These are phyloP conservation scores for Xylaria cubensis DNA, from an alignment of 495 filamentous ascomycete genomes.

Conservation along the genomic window DNA sequence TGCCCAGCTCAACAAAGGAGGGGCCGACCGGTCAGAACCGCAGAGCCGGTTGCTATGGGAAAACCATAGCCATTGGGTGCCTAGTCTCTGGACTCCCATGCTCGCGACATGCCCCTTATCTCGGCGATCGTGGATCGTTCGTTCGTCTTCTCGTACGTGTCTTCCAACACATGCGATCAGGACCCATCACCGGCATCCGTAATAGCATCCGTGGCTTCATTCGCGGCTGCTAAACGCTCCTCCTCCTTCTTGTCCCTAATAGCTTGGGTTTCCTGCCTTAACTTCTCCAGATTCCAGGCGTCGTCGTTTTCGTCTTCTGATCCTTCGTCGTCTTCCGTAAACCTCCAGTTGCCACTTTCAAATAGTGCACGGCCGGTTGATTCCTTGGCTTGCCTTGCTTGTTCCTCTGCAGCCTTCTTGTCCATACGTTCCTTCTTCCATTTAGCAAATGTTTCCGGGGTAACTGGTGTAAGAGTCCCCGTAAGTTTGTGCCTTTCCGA, in stretches of 20 bases:
- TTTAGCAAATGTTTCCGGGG: constrained; percentile 84
- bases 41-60: constrained; percentile 17
- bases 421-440: constrained; percentile 94
- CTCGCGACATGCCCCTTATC: constrained; percentile 38
- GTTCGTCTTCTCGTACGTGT: constrained; percentile 17
- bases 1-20: constrained; percentile 30
- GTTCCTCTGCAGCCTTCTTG: constrained; percentile 93
- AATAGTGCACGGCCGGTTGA: constrained; percentile 94
- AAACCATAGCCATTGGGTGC: constrained; percentile 9
- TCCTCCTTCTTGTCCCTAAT: constrained; percentile 68
- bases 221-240: constrained; percentile 53
- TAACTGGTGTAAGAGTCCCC: constrained; percentile 91
- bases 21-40: constrained; percentile 24
- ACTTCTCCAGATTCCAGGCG: constrained; percentile 78
- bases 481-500: constrained; percentile 92
- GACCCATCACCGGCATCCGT: constrained; percentile 32
- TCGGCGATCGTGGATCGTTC: constrained; percentile 19
- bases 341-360: constrained; percentile 92
- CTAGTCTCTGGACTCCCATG: constrained; percentile 22
- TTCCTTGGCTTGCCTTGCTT: constrained; percentile 88
- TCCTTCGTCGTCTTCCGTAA: constrained; percentile 64
- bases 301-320: constrained; percentile 65
- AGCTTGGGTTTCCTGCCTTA: constrained; percentile 73
- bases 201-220: constrained; percentile 28
- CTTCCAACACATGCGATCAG: neutral